Evolutionary conservation across 345 rosid genomes (phyloP), one percentile per base, ranked within the genome.

Genomic region (Iberis pinnata): DNA sequence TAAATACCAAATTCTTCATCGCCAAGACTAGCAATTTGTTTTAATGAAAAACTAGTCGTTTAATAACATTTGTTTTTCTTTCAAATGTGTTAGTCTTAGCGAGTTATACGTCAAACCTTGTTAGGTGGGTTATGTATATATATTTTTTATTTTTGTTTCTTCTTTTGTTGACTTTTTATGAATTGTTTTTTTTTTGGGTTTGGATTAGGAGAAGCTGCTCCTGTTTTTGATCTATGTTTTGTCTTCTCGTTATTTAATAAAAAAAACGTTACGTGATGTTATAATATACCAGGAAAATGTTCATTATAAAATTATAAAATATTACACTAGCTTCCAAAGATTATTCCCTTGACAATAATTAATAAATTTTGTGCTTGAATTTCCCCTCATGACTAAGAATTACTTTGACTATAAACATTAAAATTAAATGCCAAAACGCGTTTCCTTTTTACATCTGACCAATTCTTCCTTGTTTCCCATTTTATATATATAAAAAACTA

Each of bases 41-140:
- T 42, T 46, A 12, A n/a, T n/a, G n/a, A n/a, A n/a, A n/a, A n/a
- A n/a, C n/a, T n/a, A n/a, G n/a, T n/a, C n/a, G n/a, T n/a, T n/a
- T n/a, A n/a, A n/a, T n/a, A n/a, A n/a, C n/a, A n/a, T n/a, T n/a
- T n/a, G n/a, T n/a, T n/a, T n/a, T n/a, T n/a, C n/a, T n/a, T n/a
- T n/a, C n/a, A n/a, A n/a, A n/a, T n/a, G n/a, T n/a, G n/a, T n/a
- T 27, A 11, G 33, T 29, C 33, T 7, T 29, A 29, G 33, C 8
- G 47, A 48, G 63, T 24, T 4, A 16, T 49, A 43, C 47, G 40
- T 57, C 70, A 65, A 65, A 50, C 40, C n/a, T 65, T 43, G 58
- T 65, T 58, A 43, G 70, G 70, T 58, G 27, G 32, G 58, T 33
- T 53, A 13, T 37, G 5, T 6, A 29, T 29, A 29, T 6, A 29